Percentiles rank a stretch among this genome's conserved stretches.
Evolutionary conservation across 495 filamentous ascomycete species (phyloP).

Genomic region (Podospora bellae-mahoneyi): DNA sequence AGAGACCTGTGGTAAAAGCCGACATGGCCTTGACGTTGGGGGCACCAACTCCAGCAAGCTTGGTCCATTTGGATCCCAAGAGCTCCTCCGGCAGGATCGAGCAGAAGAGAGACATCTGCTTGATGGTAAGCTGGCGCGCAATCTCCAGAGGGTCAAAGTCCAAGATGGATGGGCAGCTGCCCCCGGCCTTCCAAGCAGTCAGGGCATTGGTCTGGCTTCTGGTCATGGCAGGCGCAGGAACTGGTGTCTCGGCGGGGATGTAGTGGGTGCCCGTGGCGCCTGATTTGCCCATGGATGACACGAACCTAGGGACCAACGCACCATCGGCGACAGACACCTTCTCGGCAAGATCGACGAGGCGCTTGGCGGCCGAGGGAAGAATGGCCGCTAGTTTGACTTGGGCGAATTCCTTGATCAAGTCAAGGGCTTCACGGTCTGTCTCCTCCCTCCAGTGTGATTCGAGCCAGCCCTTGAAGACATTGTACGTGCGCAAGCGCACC

Average conservation of each 20-base stretch:
- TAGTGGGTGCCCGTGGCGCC: slow-evolving; percentile 67
- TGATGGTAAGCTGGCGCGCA: slow-evolving; percentile 89
- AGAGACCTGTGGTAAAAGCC: slow-evolving; percentile 81
- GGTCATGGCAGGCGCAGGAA: slow-evolving; percentile 65
- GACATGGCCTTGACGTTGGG: slow-evolving; percentile 97
- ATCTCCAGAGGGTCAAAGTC: slow-evolving; percentile 94
- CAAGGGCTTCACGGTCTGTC: slow-evolving; percentile 69
- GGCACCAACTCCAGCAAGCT: slow-evolving; percentile 70
- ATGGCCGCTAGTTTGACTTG: slow-evolving; percentile 61
- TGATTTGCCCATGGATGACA: slow-evolving; percentile 87
- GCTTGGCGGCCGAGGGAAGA: slow-evolving; percentile 73
- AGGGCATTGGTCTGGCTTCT: slow-evolving; percentile 74
- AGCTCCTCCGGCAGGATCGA: slow-evolving; percentile 90
- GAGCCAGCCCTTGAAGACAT: slow-evolving; percentile 94
- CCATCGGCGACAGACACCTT: slow-evolving; percentile 77
- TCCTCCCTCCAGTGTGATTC: slow-evolving; percentile 92
- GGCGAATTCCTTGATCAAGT: slow-evolving; percentile 75
- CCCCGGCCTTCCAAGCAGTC: slow-evolving; percentile 68
- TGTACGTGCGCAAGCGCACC: slow-evolving; percentile 88
- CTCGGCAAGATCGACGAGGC: slow-evolving; percentile 71
- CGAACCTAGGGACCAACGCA: slow-evolving; percentile 76
- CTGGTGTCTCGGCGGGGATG: slow-evolving; percentile 63
- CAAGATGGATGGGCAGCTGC: slow-evolving; percentile 67
- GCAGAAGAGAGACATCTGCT: slow-evolving; percentile 90
- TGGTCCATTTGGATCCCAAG: slow-evolving; percentile 90